phyloP scores from a whole-genome alignment of 108 stramenopile genomes.

The Pseudonitzschia delicatissima region DNA sequence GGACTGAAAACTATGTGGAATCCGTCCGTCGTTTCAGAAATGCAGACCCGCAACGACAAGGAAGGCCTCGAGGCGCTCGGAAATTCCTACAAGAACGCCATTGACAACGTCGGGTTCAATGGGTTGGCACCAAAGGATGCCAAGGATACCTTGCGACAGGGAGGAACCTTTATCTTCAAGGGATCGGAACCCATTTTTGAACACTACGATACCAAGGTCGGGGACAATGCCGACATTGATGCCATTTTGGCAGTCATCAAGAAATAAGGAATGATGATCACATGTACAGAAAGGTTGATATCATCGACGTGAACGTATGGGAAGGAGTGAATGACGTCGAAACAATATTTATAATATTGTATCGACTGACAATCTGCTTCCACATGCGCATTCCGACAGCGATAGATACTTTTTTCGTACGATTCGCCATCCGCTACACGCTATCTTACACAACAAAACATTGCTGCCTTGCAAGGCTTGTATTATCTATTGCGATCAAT shows the following conservation, averaged over 20 bases:
- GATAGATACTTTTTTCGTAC: too few species aligned
- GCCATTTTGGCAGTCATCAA: slow-evolving; percentile 25
- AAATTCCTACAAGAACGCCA: slow-evolving; percentile 35
- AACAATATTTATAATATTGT: background rate
- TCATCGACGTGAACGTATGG: too few species aligned
- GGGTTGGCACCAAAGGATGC: slow-evolving; percentile 35
- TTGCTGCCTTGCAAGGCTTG: too few species aligned
- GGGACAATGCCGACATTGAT: slow-evolving; percentile 38
- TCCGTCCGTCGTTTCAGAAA: slow-evolving; percentile 32
- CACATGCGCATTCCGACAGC: too few species aligned
- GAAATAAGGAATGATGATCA: slow-evolving; percentile 13
- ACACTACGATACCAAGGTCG: slow-evolving; percentile 44
- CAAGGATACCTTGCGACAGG: slow-evolving; percentile 40
- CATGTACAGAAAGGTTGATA: too few species aligned
- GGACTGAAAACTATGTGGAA: slow-evolving; percentile 44
- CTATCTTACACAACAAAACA: too few species aligned
- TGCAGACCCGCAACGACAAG: slow-evolving; percentile 39
- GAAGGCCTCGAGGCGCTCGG: slow-evolving; percentile 33
- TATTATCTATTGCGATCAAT: too few species aligned
- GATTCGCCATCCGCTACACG: too few species aligned
- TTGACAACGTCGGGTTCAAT: slow-evolving; percentile 37
- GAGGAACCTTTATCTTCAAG: slow-evolving; percentile 37
- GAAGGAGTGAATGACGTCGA: slow-evolving; percentile 7
- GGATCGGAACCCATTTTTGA: slow-evolving; percentile 24
- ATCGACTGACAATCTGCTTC: background rate